phyloP scores from a whole-genome alignment of 192 early-diverging fungal genomes.

The Entomortierella parvispora region DNA sequence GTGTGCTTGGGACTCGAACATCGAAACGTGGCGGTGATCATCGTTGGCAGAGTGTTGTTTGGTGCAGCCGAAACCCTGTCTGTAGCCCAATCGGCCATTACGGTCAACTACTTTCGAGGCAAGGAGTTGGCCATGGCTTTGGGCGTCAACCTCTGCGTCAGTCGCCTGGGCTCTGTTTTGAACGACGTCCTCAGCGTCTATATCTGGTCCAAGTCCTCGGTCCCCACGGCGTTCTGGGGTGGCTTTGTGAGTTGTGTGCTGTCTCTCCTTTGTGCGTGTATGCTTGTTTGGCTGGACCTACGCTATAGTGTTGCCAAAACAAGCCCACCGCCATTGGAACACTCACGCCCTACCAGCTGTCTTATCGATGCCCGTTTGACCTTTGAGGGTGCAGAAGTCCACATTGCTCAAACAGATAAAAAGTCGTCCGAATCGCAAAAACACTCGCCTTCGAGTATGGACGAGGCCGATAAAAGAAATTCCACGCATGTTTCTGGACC shows the following conservation, averaged over 20 bases:
- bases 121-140: constrained; percentile 68
- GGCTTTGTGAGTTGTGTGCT: constrained; percentile 58
- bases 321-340: neutral
- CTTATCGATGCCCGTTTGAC: constrained; percentile 6
- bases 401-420: too few species aligned
- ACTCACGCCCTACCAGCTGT: constrained; percentile 9
- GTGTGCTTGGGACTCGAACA: constrained; percentile 58
- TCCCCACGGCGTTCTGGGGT: constrained; percentile 61
- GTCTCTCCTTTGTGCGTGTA: constrained; percentile 32
- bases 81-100: constrained; percentile 61
- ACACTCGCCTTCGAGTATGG: too few species aligned
- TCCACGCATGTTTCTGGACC: too few species aligned
- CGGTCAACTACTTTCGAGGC: constrained; percentile 64
- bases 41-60: constrained; percentile 63
- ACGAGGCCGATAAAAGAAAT: too few species aligned
- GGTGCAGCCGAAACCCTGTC: constrained; percentile 63
- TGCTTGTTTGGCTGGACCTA: constrained; percentile 18
- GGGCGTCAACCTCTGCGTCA: constrained; percentile 53
- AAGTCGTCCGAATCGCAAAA: too few species aligned
- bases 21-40: constrained; percentile 9
- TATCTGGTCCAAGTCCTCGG: constrained; percentile 49
- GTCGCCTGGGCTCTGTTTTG: constrained; percentile 60
- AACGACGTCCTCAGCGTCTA: constrained; percentile 65
- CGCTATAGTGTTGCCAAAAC: neutral
- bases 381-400: neutral